phyloP scores from a whole-genome alignment of 139 green algal species.

The Chlamydomonas schloesseri region DNA sequence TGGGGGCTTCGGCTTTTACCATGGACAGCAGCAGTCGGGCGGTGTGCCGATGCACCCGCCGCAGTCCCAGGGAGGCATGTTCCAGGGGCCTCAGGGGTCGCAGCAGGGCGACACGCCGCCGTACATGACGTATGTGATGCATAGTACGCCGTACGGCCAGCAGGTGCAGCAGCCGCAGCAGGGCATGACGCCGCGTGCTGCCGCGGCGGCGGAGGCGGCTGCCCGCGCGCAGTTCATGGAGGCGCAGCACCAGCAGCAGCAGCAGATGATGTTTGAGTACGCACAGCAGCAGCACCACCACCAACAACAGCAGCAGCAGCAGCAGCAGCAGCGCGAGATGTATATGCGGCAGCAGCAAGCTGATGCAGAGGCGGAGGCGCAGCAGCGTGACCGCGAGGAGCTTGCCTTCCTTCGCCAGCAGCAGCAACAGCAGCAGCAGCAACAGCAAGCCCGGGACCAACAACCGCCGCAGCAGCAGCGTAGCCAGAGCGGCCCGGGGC shows the following conservation, averaged over 20 bases:
- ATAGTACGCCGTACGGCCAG: neutral
- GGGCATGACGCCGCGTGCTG: neutral
- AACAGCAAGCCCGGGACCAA: neutral
- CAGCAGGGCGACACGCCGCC: neutral
- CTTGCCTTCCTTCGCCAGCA: neutral
- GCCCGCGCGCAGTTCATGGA: neutral
- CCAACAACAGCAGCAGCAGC: neutral
- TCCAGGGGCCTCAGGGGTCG: neutral
- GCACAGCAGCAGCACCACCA: neutral
- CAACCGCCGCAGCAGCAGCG: slow-evolving; percentile 15
- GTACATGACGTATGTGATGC: neutral
- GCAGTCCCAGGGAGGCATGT: too few relatives aligned
- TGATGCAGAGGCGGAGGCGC: neutral
- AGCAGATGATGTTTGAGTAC: neutral
- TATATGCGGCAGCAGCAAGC: neutral
- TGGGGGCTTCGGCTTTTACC: too few relatives aligned
- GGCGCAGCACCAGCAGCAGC: neutral
- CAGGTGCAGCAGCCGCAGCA: neutral
- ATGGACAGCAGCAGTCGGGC: too few relatives aligned
- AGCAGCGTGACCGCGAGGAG: neutral
- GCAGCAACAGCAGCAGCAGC: neutral
- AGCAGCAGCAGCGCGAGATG: neutral
- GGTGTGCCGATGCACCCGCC: too few relatives aligned
- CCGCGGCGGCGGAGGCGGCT: too few relatives aligned
- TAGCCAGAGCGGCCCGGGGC: neutral